phyloP scores from a whole-genome alignment of 2,329 filamentous ascomycete species.

The Knufia fluminis region DNA sequence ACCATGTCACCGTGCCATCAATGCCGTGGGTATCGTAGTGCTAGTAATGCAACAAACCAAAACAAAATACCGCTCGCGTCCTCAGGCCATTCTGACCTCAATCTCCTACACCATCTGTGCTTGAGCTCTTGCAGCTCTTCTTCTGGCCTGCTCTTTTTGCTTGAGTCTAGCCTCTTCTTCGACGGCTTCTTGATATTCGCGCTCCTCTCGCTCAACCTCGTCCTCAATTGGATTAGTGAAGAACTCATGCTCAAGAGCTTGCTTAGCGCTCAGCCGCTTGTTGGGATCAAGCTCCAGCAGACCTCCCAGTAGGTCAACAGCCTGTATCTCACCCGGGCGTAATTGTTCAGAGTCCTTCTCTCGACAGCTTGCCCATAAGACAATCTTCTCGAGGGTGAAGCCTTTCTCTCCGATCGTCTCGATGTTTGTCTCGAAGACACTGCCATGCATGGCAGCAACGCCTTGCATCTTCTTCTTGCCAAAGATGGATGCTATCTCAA shows the following conservation, averaged over 20 bases:
- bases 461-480: slow-evolving; percentile 74
- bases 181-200: background rate
- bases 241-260: slow-evolving; percentile 38
- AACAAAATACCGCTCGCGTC: background rate
- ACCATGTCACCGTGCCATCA: background rate
- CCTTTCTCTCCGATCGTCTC: slow-evolving; percentile 80
- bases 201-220: slow-evolving; percentile 21
- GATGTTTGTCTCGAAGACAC: slow-evolving; percentile 85
- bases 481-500: slow-evolving; percentile 95
- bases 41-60: background rate
- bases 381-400: slow-evolving; percentile 83
- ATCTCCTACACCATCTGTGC: background rate
- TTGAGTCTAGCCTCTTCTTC: background rate
- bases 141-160: slow-evolving; percentile 4
- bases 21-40: background rate
- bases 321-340: slow-evolving; percentile 38
- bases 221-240: slow-evolving; percentile 31
- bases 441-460: slow-evolving; percentile 75
- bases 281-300: slow-evolving; percentile 37
- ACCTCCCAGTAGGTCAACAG: slow-evolving; percentile 33
- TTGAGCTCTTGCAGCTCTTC: background rate
- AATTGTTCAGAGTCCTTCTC: slow-evolving; percentile 47
- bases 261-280: slow-evolving; percentile 34
- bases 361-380: slow-evolving; percentile 86
- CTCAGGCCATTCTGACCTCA: background rate